Evolutionary conservation across 257 asterid genomes (phyloP), one percentile per base, ranked within the genome.

Genomic region (Ballota nigra): DNA sequence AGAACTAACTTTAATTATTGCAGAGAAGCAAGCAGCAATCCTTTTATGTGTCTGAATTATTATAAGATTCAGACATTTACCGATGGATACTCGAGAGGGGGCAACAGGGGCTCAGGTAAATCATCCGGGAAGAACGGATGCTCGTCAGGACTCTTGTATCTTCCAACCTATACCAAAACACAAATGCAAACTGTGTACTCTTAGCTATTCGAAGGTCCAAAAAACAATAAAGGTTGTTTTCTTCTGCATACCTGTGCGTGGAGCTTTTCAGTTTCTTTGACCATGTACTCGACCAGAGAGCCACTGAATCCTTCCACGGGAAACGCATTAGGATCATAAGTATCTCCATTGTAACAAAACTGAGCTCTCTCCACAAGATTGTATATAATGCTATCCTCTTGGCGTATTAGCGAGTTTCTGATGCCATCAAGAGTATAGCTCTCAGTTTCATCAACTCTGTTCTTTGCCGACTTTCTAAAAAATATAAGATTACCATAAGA

Each of bases 311-410:
- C 98, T 43, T 89, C 89, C 79, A 95, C 75, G 73, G 70, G 41
- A 71, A 93, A 85, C 36, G 90, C 92, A 29, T 83, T 71, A 9
- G 97, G 84, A 63, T 89, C 87, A 65, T 95, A 95, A 7, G 93
- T 86, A 61, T 78, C 87, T 2, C 73, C 85, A 49, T 95, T 89
- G 83, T 82, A 89, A 76, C 91, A 84, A 71, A 82, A 92, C 55
- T 95, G 99, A 70, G 98, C 92, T 80, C 99, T 84, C 87, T 95
- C 98, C 71, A 92, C 88, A 13, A 94, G 91, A 72, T 86, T 75
- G 77, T 88, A 94, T 69, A 94, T 94, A 66, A 95, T 94, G 83
- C 95, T 92, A 63, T 94, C 99, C 84, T 94, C 98, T 75, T 91
- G 99, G 52, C 88, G 84, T 20, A 94, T 95, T 70, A 95, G 85